These are phyloP conservation scores for Kodamaea anthophila DNA, from an alignment of 1,139 yeast genomes.

Conservation along the genomic window DNA sequence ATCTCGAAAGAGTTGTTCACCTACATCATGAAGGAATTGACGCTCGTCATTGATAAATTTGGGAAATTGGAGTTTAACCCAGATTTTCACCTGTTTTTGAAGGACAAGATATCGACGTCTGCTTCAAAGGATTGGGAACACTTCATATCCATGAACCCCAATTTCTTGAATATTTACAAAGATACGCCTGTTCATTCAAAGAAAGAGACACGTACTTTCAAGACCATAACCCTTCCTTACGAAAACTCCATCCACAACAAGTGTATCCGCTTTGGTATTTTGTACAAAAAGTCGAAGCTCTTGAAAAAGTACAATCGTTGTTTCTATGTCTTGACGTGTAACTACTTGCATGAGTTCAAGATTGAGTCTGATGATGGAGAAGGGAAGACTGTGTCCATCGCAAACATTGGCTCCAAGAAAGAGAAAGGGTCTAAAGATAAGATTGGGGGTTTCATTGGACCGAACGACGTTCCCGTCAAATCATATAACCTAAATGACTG, in stretches of 20 bases:
- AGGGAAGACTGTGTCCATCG: slow-evolving; percentile 9
- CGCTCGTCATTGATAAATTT: slow-evolving; percentile 27
- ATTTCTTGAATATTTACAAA: slow-evolving; percentile 30
- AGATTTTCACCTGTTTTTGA: slow-evolving; percentile 19
- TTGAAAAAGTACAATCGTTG: slow-evolving; percentile 35
- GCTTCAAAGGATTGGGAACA: slow-evolving; percentile 34
- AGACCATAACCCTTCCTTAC: slow-evolving; percentile 29
- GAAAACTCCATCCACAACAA: slow-evolving; percentile 36
- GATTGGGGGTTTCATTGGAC: slow-evolving; percentile 39
- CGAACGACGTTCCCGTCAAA: slow-evolving; percentile 35
- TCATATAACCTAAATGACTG: slow-evolving; percentile 42
- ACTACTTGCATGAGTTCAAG: slow-evolving; percentile 41
- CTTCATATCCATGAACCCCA: slow-evolving; percentile 31
- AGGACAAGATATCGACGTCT: slow-evolving; percentile 17
- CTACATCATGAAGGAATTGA: slow-evolving; percentile 36
- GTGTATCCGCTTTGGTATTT: slow-evolving; percentile 38
- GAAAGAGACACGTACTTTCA: slow-evolving; percentile 27
- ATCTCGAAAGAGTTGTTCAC: slow-evolving; percentile 38
- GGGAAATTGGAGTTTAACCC: slow-evolving; percentile 23
- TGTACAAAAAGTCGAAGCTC: slow-evolving; percentile 39
- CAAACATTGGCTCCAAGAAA: slow-evolving; percentile 7
- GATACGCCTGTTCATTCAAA: slow-evolving; percentile 21
- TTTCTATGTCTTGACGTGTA: slow-evolving; percentile 39
- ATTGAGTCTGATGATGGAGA: slow-evolving; percentile 21
- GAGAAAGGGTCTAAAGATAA: slow-evolving; percentile 20